phyloP scores from a whole-genome alignment of 257 asterid genomes.

The Solanum lycopersicoides region DNA sequence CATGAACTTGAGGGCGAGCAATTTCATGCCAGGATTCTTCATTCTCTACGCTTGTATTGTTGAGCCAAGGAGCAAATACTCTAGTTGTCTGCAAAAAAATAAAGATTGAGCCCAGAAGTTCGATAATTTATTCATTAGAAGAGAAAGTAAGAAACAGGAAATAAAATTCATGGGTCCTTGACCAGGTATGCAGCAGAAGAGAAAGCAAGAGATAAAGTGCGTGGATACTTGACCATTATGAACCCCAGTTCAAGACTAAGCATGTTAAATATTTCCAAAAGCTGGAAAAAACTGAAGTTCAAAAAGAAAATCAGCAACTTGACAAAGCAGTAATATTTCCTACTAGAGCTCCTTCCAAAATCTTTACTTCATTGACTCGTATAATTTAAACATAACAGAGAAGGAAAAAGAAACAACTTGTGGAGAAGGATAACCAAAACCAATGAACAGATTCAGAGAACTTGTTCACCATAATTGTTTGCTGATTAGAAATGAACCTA shows the following conservation, averaged over 20 bases:
- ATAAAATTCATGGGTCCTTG: neutral
- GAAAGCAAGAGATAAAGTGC: neutral
- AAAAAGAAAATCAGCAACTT: neutral
- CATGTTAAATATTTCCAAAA: neutral
- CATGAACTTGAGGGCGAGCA: conserved; percentile 97
- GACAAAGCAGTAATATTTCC: neutral
- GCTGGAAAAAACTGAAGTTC: neutral
- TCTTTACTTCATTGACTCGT: neutral
- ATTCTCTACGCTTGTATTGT: conserved; percentile 20
- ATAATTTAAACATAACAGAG: neutral
- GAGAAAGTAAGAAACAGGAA: neutral
- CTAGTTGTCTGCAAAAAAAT: conserved; percentile 65
- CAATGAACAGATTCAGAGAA: neutral
- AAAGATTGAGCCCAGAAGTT: neutral
- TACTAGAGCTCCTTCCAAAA: neutral
- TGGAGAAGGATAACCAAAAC: neutral
- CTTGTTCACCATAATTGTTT: neutral
- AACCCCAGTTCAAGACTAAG: neutral
- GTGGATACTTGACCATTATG: neutral
- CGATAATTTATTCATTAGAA: neutral
- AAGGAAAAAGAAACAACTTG: neutral
- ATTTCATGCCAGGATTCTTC: conserved; percentile 90
- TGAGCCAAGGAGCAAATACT: conserved; percentile 70
- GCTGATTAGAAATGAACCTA: neutral
- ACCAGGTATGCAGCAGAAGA: neutral